Percentiles rank a stretch among this genome's conserved stretches.
These are phyloP conservation scores for Melanopsichium pennsylvanicum DNA, from an alignment of 1,284 basidiomycete species.

Conservation along the genomic window DNA sequence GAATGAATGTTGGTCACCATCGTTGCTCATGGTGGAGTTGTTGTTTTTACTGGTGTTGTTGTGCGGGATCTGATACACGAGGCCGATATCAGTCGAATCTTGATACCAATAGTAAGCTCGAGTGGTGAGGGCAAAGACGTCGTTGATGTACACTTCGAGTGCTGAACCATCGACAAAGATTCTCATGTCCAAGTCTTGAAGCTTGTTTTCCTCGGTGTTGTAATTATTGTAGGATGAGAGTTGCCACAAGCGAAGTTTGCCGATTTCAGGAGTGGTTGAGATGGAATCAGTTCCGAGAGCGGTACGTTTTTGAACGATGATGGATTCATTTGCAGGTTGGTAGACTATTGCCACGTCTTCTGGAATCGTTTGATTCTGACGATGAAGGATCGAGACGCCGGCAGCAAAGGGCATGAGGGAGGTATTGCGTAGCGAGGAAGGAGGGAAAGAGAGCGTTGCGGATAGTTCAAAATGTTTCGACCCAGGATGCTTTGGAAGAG, in stretches of 20 bases:
- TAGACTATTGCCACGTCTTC: slow-evolving; percentile 34
- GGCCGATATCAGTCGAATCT: slow-evolving; percentile 15
- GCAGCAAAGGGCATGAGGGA: slow-evolving; percentile 18
- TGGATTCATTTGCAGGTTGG: slow-evolving; percentile 21
- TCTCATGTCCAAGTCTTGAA: slow-evolving; percentile 12
- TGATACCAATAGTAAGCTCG: slow-evolving; percentile 34
- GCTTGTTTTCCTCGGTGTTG: no score
- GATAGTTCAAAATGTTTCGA: slow-evolving; percentile 19
- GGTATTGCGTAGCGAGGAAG: slow-evolving; percentile 16
- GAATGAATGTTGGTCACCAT: no score
- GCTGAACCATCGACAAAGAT: slow-evolving; percentile 39
- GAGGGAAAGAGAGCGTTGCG: slow-evolving; percentile 23
- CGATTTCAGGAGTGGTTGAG: slow-evolving; percentile 10
- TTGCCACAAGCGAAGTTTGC: slow-evolving; percentile 35
- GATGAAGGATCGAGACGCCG: slow-evolving; percentile 24
- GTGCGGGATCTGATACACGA: slow-evolving; percentile 24
- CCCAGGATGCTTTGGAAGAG: slow-evolving; percentile 11
- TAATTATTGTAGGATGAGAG: no score
- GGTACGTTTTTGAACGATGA: slow-evolving; percentile 23
- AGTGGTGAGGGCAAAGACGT: slow-evolving; percentile 31
- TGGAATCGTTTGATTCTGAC: not conserved
- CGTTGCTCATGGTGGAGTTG: no score
- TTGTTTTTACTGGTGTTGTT: no score
- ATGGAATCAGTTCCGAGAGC: slow-evolving; percentile 19
- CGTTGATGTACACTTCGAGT: slow-evolving; percentile 40